These are phyloP conservation scores for Clonostachys solani DNA, from an alignment of 2,329 filamentous ascomycete species.

Conservation along the genomic window DNA sequence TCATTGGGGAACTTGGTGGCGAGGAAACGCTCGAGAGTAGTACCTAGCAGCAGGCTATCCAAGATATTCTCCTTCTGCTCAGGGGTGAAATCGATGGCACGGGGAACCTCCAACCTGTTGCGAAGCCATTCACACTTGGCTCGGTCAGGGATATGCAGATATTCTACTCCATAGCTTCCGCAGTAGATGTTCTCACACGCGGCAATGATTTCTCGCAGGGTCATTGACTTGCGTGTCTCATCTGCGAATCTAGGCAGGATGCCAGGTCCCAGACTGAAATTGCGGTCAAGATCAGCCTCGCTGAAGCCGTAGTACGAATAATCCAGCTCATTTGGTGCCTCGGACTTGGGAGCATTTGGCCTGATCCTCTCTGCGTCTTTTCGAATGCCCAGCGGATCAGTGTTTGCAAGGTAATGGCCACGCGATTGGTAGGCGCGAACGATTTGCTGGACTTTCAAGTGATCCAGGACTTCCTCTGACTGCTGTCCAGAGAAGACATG, in stretches of 20 bases:
- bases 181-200: slow-evolving; percentile 96
- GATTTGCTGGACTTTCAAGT: slow-evolving; percentile 95
- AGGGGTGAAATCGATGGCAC: slow-evolving; percentile 94
- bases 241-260: slow-evolving; percentile 93
- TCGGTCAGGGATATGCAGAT: slow-evolving; percentile 97
- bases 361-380: slow-evolving; percentile 4
- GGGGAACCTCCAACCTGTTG: slow-evolving; percentile 88
- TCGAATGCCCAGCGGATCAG: slow-evolving; percentile 92
- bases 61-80: slow-evolving; percentile 98
- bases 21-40: slow-evolving; percentile 93
- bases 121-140: slow-evolving; percentile 98
- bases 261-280: slow-evolving; percentile 88
- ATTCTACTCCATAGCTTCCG: slow-evolving; percentile 95
- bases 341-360: slow-evolving; percentile 55
- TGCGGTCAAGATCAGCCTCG: slow-evolving; percentile 87
- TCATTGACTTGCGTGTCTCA: slow-evolving; percentile 91
- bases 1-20: slow-evolving; percentile 99
- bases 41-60: slow-evolving; percentile 97
- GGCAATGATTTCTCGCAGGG: slow-evolving; percentile 85
- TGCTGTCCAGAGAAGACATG: slow-evolving; percentile 64
- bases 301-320: slow-evolving; percentile 95
- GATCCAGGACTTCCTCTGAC: slow-evolving; percentile 61
- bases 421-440: slow-evolving; percentile 97
- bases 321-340: not conserved
- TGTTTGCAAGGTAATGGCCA: slow-evolving; percentile 96